Base-by-base conservation (phyloP, 176 grass and related monocot genomes). In the Themeda triandra region DNA sequence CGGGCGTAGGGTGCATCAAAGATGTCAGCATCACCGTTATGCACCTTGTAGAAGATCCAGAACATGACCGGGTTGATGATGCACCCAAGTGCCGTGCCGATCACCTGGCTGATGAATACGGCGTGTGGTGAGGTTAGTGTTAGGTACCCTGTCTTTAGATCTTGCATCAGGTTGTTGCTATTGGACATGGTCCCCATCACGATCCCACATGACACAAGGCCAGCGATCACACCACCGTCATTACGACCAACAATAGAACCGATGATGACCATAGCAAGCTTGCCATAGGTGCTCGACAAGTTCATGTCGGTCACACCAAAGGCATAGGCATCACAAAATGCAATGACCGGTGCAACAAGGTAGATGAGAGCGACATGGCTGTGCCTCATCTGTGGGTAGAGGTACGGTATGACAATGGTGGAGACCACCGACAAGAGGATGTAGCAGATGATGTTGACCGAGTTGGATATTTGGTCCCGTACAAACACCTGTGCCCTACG, bases 291-390 rank as follows among this genome's bases (percentile, higher is more conserved):
- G 32, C 81, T 84, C 0, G 87, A 86, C 4, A 90, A 75, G 79
- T 88, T 90, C 82, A 88, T 88, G 63, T 95, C 85, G 0, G 92
- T 86, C 42, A 95, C 56, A 53, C 90, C 92, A 18, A 29, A 83
- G 51, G 85, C 87, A 28, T 95, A 92, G 13, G 79, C 90, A 53
- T 92, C 91, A 78, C 85, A 90, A 78, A 94, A 92, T 63, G 85
- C 70, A 17, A 94, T 70, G 39, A 88, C 72, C 0, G 90, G 93
- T 4, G 82, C 79, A 1, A 71, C 13, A 28, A 90, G 73, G 82
- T 88, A 92, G 77, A 82, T 72, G 53, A 86, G 23, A 6, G 78
- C 66, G 1, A 90, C 87, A 25, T 94, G 68, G 82, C 39, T 71
- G 82, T 83, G 73, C 59, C 21, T 80, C 28, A 92, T 56, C 53